Conservation (phyloP, 1,284 basidiomycete genomes). For the Xanthoconium separans region DNA sequence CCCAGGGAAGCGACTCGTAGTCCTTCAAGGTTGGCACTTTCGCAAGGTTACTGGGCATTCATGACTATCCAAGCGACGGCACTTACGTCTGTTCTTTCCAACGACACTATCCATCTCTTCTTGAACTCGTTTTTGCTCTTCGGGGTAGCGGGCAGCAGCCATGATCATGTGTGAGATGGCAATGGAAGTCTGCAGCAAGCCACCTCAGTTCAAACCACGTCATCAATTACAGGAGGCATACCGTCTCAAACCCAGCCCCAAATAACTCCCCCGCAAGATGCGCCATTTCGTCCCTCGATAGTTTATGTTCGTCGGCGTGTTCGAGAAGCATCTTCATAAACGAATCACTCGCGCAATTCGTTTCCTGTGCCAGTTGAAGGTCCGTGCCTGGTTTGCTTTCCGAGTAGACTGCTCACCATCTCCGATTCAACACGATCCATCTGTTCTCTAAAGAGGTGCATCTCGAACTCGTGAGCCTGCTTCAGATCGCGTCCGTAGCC, state of each 20-base stretch:
- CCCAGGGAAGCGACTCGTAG: constrained; percentile 47
- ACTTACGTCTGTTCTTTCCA: constrained; percentile 48
- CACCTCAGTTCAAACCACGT: neutral
- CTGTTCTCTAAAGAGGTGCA: constrained; percentile 50
- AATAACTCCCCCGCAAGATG: constrained; percentile 49
- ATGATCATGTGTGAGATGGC: constrained; percentile 59
- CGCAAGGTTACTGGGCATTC: neutral
- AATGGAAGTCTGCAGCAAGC: constrained; percentile 42
- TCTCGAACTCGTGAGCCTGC: constrained; percentile 54
- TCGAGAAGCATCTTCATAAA: constrained; percentile 59
- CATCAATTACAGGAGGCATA: constrained; percentile 10
- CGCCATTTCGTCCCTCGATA: constrained; percentile 54
- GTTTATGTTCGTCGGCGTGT: constrained; percentile 43
- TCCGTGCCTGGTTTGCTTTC: neutral
- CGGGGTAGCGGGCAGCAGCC: constrained; percentile 62
- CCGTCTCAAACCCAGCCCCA: constrained; percentile 60
- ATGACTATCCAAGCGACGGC: neutral
- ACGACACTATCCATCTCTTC: constrained; percentile 59
- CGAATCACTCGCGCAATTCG: constrained; percentile 39
- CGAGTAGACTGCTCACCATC: constrained; percentile 36
- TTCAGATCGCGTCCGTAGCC: constrained; percentile 13
- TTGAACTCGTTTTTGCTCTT: constrained; percentile 54
- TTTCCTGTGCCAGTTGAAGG: neutral
- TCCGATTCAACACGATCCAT: constrained; percentile 44
- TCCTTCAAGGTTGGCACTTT: constrained; percentile 55